phyloP scores from a whole-genome alignment of 2,329 filamentous ascomycete species.

The Fusarium floridanum region DNA sequence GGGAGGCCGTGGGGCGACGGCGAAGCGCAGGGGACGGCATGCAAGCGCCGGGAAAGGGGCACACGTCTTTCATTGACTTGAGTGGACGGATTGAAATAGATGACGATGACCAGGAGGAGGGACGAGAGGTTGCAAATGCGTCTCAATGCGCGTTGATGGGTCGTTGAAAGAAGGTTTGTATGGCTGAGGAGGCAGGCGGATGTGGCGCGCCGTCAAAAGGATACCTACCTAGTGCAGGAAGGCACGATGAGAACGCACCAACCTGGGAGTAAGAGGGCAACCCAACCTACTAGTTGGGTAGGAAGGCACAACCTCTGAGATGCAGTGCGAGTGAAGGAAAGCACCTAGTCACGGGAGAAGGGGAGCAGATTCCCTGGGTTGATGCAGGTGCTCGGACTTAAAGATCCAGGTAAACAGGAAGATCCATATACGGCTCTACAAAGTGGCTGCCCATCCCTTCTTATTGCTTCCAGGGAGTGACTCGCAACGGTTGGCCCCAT shows the following conservation, averaged over 20 bases:
- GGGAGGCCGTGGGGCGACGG: not conserved
- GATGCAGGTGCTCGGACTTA: conserved; percentile 26
- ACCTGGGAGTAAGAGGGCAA: conserved; percentile 7
- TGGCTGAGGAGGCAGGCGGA: conserved; percentile 27
- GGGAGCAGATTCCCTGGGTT: not conserved
- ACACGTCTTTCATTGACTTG: not conserved
- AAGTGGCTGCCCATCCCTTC: conserved; percentile 39
- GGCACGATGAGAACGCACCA: conserved; percentile 17
- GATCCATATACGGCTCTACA: conserved; percentile 17
- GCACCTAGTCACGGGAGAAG: conserved; percentile 3
- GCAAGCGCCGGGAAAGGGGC: not conserved
- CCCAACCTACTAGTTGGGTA: not conserved
- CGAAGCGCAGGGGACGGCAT: not conserved
- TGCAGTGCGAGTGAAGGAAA: not conserved
- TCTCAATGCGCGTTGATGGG: conserved; percentile 9
- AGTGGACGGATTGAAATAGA: not conserved
- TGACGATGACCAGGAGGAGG: not conserved
- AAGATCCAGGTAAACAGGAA: conserved; percentile 8
- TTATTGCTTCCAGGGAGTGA: conserved; percentile 36
- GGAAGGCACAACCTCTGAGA: conserved; percentile 17
- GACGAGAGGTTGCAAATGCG: not conserved
- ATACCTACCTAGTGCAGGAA: conserved; percentile 28
- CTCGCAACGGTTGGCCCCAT: conserved; percentile 32
- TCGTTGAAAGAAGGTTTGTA: conserved; percentile 45
- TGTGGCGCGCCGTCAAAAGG: conserved; percentile 38